Evolutionary conservation across 768 basidiomycete genomes (phyloP).

Genomic region (Lactarius akahatsu): DNA sequence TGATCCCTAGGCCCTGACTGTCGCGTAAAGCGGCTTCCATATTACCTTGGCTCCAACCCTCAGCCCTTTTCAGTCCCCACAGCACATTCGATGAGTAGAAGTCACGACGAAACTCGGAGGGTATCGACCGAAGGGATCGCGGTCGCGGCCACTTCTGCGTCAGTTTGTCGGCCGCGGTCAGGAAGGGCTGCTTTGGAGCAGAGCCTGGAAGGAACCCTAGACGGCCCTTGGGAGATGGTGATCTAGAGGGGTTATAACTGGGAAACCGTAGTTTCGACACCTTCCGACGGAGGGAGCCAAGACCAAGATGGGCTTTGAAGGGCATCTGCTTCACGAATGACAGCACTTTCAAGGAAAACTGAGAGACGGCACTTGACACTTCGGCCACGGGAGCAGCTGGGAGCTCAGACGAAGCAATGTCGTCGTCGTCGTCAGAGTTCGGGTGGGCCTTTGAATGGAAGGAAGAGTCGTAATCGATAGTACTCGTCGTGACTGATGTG

Average conservation of each 20-base stretch:
- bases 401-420: background rate
- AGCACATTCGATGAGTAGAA: slow-evolving; percentile 22
- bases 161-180: slow-evolving; percentile 39
- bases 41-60: slow-evolving; percentile 13
- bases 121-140: slow-evolving; percentile 31
- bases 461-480: background rate
- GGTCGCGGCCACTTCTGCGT: slow-evolving; percentile 55
- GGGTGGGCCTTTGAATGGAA: background rate
- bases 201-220: background rate
- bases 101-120: slow-evolving; percentile 8
- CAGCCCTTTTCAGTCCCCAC: slow-evolving; percentile 19
- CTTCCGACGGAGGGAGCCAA: slow-evolving; percentile 2
- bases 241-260: background rate
- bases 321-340: slow-evolving; percentile 1
- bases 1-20: slow-evolving; percentile 41
- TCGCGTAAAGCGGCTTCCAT: slow-evolving; percentile 35
- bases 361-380: background rate
- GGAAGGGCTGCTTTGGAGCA: background rate
- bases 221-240: background rate
- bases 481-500: background rate
- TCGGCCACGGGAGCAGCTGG: background rate
- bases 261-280: background rate
- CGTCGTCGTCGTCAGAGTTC: background rate
- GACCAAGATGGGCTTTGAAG: background rate
- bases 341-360: background rate